Conservation (phyloP, 495 filamentous ascomycete species). For the Rostrohypoxylon terebratum region DNA sequence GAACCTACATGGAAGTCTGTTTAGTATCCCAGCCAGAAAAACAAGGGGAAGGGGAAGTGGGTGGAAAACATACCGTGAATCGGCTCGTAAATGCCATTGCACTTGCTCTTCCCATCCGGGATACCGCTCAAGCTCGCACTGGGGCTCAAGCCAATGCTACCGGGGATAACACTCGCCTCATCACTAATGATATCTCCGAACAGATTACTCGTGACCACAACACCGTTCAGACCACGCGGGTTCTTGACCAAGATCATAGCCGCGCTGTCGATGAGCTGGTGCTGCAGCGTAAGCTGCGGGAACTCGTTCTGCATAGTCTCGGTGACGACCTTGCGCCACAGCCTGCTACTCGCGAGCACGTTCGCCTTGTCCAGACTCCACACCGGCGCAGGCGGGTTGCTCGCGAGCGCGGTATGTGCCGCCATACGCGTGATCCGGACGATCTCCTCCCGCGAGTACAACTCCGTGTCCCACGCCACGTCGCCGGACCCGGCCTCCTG, state of each 20-base stretch:
- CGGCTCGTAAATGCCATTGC: conserved; percentile 95
- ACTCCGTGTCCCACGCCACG: conserved; percentile 86
- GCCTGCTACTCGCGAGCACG: conserved; percentile 86
- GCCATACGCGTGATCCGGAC: conserved; percentile 89
- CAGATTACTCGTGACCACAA: conserved; percentile 93
- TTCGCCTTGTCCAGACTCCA: conserved; percentile 98
- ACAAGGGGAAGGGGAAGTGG: not conserved
- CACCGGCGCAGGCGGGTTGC: conserved; percentile 83
- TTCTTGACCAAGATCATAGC: conserved; percentile 99
- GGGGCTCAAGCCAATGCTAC: conserved; percentile 88
- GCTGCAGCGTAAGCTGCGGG: conserved; percentile 82
- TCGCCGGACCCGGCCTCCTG: conserved; percentile 85
- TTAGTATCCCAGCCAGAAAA: conserved; percentile 10
- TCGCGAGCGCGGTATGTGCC: conserved; percentile 81
- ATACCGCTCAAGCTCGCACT: conserved; percentile 89
- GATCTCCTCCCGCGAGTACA: conserved; percentile 88
- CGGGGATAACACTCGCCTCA: conserved; percentile 96
- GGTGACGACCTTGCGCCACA: conserved; percentile 90
- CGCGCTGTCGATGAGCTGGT: conserved; percentile 95
- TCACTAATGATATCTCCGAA: conserved; percentile 98
- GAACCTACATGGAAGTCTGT: conserved; percentile 57
- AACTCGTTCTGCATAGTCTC: conserved; percentile 89
- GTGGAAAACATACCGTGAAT: conserved; percentile 81
- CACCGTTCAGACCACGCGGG: conserved; percentile 88
- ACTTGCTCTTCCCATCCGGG: conserved; percentile 79